phyloP scores from a whole-genome alignment of 2,329 filamentous ascomycete species.

The Colletotrichum brevisporum region DNA sequence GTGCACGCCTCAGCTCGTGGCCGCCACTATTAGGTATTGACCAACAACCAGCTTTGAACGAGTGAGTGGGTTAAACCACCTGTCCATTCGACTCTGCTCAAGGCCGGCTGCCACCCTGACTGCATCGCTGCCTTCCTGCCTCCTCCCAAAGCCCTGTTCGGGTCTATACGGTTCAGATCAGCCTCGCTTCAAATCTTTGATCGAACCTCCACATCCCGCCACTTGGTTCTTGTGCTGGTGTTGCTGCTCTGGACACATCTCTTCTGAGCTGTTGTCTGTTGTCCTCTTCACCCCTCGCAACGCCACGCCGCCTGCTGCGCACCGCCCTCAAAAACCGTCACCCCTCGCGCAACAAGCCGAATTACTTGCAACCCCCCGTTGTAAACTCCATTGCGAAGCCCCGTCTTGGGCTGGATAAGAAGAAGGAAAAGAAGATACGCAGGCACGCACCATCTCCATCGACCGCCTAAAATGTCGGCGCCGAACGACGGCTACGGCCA shows the following conservation, averaged over 20 bases:
- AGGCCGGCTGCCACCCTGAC: conserved; percentile 15
- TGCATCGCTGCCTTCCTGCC: conserved; percentile 13
- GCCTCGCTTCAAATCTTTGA: conserved; percentile 7
- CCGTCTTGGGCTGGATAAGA: background rate
- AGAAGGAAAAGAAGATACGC: conserved; percentile 2
- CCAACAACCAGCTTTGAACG: background rate
- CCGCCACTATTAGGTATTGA: conserved; percentile 2
- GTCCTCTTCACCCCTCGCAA: conserved; percentile 34
- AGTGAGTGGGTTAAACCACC: conserved; percentile 34
- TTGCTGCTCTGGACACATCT: conserved; percentile 39
- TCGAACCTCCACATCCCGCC: conserved; percentile 1
- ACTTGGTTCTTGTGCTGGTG: conserved; percentile 9
- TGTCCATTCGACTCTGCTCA: conserved; percentile 32
- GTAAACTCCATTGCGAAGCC: conserved; percentile 42
- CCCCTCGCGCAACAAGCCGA: conserved; percentile 14
- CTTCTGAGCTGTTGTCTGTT: conserved; percentile 22
- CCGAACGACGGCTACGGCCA: conserved; percentile 69
- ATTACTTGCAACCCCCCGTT: conserved; percentile 19
- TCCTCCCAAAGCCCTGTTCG: conserved; percentile 19
- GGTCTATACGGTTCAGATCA: conserved; percentile 18
- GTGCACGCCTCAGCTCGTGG: conserved; percentile 1
- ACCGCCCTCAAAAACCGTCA: conserved; percentile 16
- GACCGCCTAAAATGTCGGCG: conserved; percentile 65
- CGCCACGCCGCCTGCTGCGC: conserved; percentile 33
- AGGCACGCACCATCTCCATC: background rate